Base-by-base conservation (phyloP, 768 basidiomycete species). In the Daedalea quercina region DNA sequence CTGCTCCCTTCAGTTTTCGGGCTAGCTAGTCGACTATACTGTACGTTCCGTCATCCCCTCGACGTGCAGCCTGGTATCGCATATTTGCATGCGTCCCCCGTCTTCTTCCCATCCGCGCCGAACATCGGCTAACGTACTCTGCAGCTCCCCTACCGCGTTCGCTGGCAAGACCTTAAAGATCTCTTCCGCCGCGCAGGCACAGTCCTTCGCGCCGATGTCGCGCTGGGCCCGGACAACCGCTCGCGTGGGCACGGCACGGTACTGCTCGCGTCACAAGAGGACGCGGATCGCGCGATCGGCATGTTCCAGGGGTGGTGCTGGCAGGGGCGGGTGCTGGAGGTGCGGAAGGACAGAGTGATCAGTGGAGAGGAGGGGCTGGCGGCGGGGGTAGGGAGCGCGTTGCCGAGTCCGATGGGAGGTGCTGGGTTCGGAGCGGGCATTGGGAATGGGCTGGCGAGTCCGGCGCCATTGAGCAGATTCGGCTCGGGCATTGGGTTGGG, bases 91-190 rank as follows among this genome's bases (percentile, higher is more conserved):
- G n/a, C n/a, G n/a, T n/a, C n/a, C n/a, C n/a, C n/a, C n/a, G n/a
- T n/a, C n/a, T n/a, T n/a, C n/a, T n/a, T n/a, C n/a, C n/a, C n/a
- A n/a, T n/a, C n/a, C n/a, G n/a, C n/a, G n/a, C n/a, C n/a, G n/a
- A n/a, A n/a, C 22, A n/a, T 15, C 41, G 4, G 41, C 41, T 4
- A 42, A 42, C 17, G 41, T 23, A 6, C 15, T 31, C 28, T 31
- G 28, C 60, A 94, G 93, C 81, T 99, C 23, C 96, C 96, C 0
- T 98, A 95, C 70, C 79, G 95, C 55, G 94, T 97, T 35, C 84
- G 96, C 51, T 99, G 96, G 96, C 96, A 99, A 73, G 96, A 99
- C 73, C 80, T 99, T 57, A 98, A 99, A 62, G 95, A 99, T 67
- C 81, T 99, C 49, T 97, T 99, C 69, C 83, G 95, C 34, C 88